These are phyloP conservation scores for slime mould (Dictyostelium discoideum) DNA, from an alignment of 78 protist species.

Conservation along the genomic window DNA sequence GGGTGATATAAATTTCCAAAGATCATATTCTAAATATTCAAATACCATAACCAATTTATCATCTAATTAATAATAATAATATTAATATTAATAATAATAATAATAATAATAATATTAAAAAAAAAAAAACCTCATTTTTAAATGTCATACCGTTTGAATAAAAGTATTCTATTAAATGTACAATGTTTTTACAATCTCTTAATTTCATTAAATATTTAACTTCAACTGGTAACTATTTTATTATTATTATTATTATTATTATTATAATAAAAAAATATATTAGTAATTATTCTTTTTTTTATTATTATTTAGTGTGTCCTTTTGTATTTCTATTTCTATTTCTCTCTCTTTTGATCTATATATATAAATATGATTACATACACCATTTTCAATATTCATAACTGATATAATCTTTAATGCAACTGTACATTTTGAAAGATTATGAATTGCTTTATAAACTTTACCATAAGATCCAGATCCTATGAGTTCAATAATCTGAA, in stretches of 20 bases:
- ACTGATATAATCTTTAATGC: slow-evolving; percentile 60
- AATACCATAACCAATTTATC: slow-evolving; percentile 44
- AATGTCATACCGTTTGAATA: slow-evolving; percentile 67
- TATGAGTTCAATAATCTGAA: slow-evolving; percentile 58
- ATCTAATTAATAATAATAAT: slow-evolving; percentile 8
- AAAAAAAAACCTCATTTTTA: too few species aligned
- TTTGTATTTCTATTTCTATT: not conserved
- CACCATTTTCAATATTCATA: slow-evolving; percentile 65
- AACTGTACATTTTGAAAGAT: slow-evolving; percentile 24
- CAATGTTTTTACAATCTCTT: slow-evolving; percentile 36
- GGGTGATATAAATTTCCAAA: slow-evolving; percentile 70
- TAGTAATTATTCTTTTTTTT: not conserved
- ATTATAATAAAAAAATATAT: not conserved
- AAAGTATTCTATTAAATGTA: slow-evolving; percentile 40
- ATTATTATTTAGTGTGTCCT: not conserved
- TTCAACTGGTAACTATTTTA: slow-evolving; percentile 65
- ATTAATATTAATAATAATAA: too few species aligned
- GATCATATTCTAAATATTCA: slow-evolving; percentile 64
- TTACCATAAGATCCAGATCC: slow-evolving; percentile 70
- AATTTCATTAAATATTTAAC: slow-evolving; percentile 58
- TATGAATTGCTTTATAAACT: slow-evolving; percentile 57
- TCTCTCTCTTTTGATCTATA: too few species aligned
- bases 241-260: not conserved
- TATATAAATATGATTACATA: not conserved
- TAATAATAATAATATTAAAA: too few species aligned